Evolutionary conservation across 352 stramenopile genomes (phyloP).

Genomic region (Phytophthora pluvialis): DNA sequence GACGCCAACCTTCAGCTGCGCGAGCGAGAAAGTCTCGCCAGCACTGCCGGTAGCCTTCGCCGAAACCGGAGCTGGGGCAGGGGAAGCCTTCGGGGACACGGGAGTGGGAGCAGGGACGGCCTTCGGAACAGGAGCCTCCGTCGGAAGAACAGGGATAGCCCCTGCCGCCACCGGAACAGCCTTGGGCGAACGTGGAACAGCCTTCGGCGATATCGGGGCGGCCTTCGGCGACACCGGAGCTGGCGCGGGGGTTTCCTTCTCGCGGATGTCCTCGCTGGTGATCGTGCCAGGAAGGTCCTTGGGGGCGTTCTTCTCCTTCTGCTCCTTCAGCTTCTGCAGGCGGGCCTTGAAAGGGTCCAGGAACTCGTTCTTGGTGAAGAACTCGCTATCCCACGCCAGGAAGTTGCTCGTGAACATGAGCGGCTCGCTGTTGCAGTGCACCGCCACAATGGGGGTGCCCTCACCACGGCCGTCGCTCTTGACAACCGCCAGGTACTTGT

Average conservation of each 20-base stretch:
- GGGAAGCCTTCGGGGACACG: constrained; percentile 24
- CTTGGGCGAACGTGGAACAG: constrained; percentile 17
- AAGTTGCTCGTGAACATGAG: constrained; percentile 93
- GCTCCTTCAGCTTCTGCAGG: constrained; percentile 76
- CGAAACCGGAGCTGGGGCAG: constrained; percentile 10
- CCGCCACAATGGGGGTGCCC: constrained; percentile 83
- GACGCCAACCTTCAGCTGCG: constrained; percentile 73
- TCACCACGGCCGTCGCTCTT: constrained; percentile 84
- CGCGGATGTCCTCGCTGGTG: constrained; percentile 52
- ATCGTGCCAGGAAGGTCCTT: constrained; percentile 66
- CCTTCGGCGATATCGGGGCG: constrained; percentile 8
- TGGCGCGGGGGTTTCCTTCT: constrained; percentile 33
- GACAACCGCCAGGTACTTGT: constrained; percentile 75
- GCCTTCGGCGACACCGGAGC: constrained; percentile 10
- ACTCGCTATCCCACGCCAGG: constrained; percentile 84
- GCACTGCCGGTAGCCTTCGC: constrained; percentile 32
- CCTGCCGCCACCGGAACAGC: constrained; percentile 6
- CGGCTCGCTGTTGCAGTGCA: constrained; percentile 85
- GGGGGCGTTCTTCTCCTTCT: constrained; percentile 75
- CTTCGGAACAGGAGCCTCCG: constrained; percentile 18
- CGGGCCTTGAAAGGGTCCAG: constrained; percentile 91
- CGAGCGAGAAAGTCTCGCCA: constrained; percentile 60
- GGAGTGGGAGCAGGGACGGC: neutral
- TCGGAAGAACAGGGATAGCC: constrained; percentile 36
- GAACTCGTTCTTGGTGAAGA: constrained; percentile 88